Conservation (phyloP, 2,329 filamentous ascomycete genomes). For the Botrytis fabae region DNA sequence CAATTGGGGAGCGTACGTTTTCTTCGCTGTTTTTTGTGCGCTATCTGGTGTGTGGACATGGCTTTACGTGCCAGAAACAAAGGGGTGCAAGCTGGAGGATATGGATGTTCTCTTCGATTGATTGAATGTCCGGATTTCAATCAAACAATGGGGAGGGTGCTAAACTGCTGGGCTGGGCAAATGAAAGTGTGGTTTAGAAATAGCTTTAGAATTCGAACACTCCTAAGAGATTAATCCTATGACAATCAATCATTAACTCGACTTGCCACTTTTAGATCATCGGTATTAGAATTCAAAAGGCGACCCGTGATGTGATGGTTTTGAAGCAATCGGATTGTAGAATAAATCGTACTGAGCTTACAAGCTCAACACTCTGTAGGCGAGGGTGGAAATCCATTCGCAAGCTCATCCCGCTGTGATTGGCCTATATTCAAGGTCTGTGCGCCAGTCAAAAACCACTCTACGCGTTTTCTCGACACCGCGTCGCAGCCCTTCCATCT, state of each 20-base stretch:
- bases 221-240: too few species aligned
- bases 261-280: too few species aligned
- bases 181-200: not conserved
- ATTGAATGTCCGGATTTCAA: not conserved
- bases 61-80: constrained; percentile 47
- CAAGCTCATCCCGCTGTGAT: not conserved
- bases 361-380: not conserved
- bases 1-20: constrained; percentile 56
- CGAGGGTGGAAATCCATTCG: not conserved
- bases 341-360: not conserved
- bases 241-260: too few species aligned
- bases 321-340: too few species aligned
- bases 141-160: not conserved
- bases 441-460: constrained; percentile 22
- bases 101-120: constrained; percentile 45
- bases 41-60: constrained; percentile 51
- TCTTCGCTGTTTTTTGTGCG: constrained; percentile 53
- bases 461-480: constrained; percentile 24
- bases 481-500: constrained; percentile 18
- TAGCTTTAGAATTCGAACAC: not conserved
- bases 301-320: too few species aligned
- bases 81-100: constrained; percentile 57
- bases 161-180: not conserved
- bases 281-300: too few species aligned
- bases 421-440: not conserved